These are phyloP conservation scores for Emergomyces orientalis DNA, from an alignment of 2,329 filamentous ascomycete genomes.

Conservation along the genomic window DNA sequence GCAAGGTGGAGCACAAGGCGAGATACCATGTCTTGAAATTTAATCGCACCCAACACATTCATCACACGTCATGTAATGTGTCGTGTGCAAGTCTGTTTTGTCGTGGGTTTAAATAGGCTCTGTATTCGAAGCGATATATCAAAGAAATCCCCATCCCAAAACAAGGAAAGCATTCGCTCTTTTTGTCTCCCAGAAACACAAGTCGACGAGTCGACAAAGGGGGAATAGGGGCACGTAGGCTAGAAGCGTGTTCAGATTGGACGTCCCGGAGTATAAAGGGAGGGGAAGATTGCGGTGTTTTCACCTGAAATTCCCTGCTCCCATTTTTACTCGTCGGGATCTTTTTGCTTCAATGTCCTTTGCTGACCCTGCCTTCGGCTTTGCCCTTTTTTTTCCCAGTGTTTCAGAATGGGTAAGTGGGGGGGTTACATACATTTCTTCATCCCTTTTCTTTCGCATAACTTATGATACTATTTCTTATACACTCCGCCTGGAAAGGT, in stretches of 20 bases:
- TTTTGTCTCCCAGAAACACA: not conserved
- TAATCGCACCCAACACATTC: constrained; percentile 17
- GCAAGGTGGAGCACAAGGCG: constrained; percentile 47
- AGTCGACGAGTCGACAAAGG: not conserved
- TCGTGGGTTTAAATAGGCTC: constrained; percentile 32
- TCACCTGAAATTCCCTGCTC: not conserved
- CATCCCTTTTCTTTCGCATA: not conserved
- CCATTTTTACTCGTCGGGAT: not conserved
- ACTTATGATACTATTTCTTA: not conserved
- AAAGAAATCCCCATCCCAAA: constrained; percentile 17
- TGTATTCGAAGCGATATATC: constrained; percentile 46
- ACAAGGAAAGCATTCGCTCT: not conserved
- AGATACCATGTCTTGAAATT: constrained; percentile 43
- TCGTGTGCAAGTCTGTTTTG: not conserved
- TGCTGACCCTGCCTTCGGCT: constrained; percentile 1
- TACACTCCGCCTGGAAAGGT: not conserved
- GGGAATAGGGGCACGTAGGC: not conserved
- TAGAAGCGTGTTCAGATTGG: not conserved
- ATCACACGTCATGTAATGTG: constrained; percentile 16
- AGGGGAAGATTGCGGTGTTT: not conserved
- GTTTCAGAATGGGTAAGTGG: not conserved
- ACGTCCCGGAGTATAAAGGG: not conserved
- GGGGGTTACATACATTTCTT: no score
- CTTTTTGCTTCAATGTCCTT: not conserved
- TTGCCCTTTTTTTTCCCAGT: not conserved